Percentiles rank a stretch among this genome's conserved stretches.
These are phyloP conservation scores for Diaporthe citri DNA, from an alignment of 2,329 filamentous ascomycete species.

Conservation along the genomic window DNA sequence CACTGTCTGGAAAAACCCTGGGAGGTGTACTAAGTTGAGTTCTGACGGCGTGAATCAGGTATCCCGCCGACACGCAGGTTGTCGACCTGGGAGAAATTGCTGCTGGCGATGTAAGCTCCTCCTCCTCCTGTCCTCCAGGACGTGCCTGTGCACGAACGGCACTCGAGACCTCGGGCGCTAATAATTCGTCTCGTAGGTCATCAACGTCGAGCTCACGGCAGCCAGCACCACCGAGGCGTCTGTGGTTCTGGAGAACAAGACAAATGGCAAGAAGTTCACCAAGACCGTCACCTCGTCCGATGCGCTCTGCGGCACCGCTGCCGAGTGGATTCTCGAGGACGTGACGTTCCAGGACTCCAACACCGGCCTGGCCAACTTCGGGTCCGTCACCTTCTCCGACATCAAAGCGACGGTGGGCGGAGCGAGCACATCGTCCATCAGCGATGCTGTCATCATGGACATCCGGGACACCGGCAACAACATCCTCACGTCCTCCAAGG, in stretches of 20 bases:
- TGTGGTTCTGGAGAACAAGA: constrained; percentile 35
- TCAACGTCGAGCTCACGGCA: constrained; percentile 39
- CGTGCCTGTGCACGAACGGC: not conserved
- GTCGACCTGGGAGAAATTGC: constrained; percentile 35
- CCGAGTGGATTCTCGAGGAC: constrained; percentile 41
- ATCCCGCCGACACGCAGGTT: constrained; percentile 60
- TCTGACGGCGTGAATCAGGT: constrained; percentile 49
- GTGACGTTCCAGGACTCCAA: constrained; percentile 47
- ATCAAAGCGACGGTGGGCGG: constrained; percentile 51
- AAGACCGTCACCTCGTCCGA: constrained; percentile 37
- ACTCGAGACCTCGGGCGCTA: not conserved
- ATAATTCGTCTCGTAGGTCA: constrained; percentile 18
- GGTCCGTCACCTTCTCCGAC: constrained; percentile 56
- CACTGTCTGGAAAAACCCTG: not conserved
- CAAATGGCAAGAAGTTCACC: constrained; percentile 35
- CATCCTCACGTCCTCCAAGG: constrained; percentile 32
- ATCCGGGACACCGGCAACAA: constrained; percentile 51
- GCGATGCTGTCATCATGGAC: constrained; percentile 55
- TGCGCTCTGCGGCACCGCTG: constrained; percentile 31
- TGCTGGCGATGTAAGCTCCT: constrained; percentile 37
- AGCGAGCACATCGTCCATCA: constrained; percentile 48
- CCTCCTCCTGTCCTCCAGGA: not conserved
- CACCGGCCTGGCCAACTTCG: constrained; percentile 60
- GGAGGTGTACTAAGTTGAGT: not conserved
- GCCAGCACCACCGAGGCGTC: constrained; percentile 33